Evolutionary conservation across 176 grass and related monocot species (phyloP).

Genomic region (Saccharum spontaneum): DNA sequence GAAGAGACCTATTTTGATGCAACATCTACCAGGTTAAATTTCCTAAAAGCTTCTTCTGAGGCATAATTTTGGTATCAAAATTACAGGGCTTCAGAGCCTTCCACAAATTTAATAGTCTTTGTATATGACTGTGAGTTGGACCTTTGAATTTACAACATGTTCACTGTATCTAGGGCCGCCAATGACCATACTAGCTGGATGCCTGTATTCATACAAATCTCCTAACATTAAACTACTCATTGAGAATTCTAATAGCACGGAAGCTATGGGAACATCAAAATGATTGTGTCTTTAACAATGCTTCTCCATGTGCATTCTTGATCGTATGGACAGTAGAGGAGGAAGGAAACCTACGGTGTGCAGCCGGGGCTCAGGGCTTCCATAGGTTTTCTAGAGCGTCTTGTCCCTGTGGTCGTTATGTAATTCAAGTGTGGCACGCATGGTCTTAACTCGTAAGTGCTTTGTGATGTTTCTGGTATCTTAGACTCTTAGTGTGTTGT

Average conservation of each 20-base stretch:
- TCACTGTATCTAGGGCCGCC: background rate
- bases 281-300: background rate
- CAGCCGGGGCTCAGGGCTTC: too few relatives aligned
- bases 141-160: background rate
- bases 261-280: background rate
- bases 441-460: background rate
- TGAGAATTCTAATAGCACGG: background rate
- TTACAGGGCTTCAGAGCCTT: constrained; percentile 2
- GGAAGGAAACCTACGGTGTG: too few relatives aligned
- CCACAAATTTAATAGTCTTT: background rate
- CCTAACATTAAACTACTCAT: background rate
- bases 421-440: background rate
- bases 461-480: background rate
- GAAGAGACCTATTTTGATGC: background rate
- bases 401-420: background rate
- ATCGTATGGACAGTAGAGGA: background rate
- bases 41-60: background rate
- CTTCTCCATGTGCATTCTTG: background rate
- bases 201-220: background rate
- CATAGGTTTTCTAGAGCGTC: background rate
- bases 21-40: background rate
- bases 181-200: background rate
- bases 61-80: background rate
- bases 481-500: background rate
- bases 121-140: background rate